Base-by-base conservation (phyloP, 805 yeast genomes). In the Candida methanosorbosa region DNA sequence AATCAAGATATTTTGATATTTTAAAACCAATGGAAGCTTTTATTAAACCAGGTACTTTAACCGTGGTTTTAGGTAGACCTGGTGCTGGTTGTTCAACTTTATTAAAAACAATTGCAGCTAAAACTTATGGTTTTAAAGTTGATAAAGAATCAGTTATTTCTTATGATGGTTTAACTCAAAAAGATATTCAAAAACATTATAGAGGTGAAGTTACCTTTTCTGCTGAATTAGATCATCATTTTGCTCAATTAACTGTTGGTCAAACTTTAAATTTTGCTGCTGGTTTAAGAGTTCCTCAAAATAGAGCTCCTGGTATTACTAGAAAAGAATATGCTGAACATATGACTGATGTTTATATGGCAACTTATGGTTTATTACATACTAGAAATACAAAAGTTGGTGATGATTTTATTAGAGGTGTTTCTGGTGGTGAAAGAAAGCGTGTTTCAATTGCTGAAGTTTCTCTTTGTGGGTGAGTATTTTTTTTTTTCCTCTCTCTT, bases 71-170 rank as follows among this genome's bases (percentile, higher is more conserved):
- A 30, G 90, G 92, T 38, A 70, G 88, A 56, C 90, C 90, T 1
- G 90, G 90, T 48, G 74, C 85, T n/a, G 86, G 87, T 43, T 79
- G 86, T 53, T 70, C 84, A 3, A 78, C 86, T 0, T 59, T 78
- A 33, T 60, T 79, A 46, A 78, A 78, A 46, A 69, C 81, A 4
- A 62, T 78, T 27, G 61, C 79, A 26, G 52, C 76, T 24, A 71
- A 75, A 35, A 73, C 81, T 6, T 70, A 72, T 48, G 84, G 84
- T 40, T 75, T 73, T 51, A 50, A 67, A 22, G 46, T 78, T 22
- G 73, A 63, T 26, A 38, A 54, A 27, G 67, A 64, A 22, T 65
- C 81, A 2, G 41, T 44, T 6, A 61, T 77, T 22, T 57, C 68
- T 9, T 78, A 72, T 52, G 72, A 68, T 45, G 82, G 83, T 9